phyloP scores from a whole-genome alignment of 2,329 filamentous ascomycete genomes.

The Fusarium sp. region DNA sequence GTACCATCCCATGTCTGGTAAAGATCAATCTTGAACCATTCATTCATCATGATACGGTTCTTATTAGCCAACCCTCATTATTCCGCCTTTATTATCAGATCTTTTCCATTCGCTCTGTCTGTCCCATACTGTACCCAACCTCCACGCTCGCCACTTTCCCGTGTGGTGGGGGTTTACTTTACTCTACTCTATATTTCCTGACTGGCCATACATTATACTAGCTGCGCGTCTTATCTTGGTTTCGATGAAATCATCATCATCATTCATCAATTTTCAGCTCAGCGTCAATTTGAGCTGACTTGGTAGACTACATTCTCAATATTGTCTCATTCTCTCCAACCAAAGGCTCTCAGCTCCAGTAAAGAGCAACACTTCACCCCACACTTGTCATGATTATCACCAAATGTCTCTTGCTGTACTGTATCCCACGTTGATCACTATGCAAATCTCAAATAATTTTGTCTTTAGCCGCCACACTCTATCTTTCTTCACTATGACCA shows the following conservation, averaged over 20 bases:
- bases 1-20: conserved; percentile 25
- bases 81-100: conserved; percentile 37
- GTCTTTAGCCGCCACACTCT: background rate
- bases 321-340: conserved; percentile 1
- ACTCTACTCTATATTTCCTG: background rate
- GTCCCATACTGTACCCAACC: conserved; percentile 1
- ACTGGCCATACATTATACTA: background rate
- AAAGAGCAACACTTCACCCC: conserved; percentile 20
- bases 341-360: conserved; percentile 3
- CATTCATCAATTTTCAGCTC: conserved; percentile 24
- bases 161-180: conserved; percentile 31
- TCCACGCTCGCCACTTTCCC: conserved; percentile 34
- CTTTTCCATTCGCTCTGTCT: conserved; percentile 35
- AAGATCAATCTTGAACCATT: conserved; percentile 36
- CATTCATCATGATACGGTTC: conserved; percentile 33
- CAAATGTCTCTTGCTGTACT: background rate
- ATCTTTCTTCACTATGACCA: conserved; percentile 1
- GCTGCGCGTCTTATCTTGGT: conserved; percentile 32
- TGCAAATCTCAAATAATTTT: background rate
- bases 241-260: conserved; percentile 35
- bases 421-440: conserved; percentile 6
- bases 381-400: conserved; percentile 11
- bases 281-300: conserved; percentile 27
- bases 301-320: background rate
- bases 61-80: conserved; percentile 43